Conservation (phyloP, 139 green algal species). For the Coelastrella sp. region DNA sequence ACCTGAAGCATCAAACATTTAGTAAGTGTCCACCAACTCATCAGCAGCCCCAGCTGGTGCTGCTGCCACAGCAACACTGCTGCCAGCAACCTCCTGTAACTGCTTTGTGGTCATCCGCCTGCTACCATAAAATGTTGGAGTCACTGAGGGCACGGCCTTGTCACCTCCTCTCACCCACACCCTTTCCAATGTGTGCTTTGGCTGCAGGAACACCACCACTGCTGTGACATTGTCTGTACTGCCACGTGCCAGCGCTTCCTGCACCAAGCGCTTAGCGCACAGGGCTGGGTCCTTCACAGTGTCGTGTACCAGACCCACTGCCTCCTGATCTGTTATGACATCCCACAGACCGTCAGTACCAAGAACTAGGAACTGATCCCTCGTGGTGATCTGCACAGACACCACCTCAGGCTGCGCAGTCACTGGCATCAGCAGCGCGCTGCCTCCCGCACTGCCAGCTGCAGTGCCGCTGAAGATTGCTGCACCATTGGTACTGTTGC, state of each 20-base stretch:
- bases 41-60: constrained; percentile 38
- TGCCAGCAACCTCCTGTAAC: constrained; percentile 10
- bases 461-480: not conserved
- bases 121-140: constrained; percentile 42
- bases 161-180: constrained; percentile 52
- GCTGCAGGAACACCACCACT: constrained; percentile 81
- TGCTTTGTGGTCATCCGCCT: not conserved
- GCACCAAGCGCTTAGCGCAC: constrained; percentile 79
- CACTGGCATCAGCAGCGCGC: constrained; percentile 54
- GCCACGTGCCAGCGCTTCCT: constrained; percentile 81
- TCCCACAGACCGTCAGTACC: constrained; percentile 94
- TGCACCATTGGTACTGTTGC: not conserved
- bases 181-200: constrained; percentile 69
- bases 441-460: not conserved
- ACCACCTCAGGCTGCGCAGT: constrained; percentile 83
- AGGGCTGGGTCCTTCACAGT: constrained; percentile 61
- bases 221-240: constrained; percentile 86
- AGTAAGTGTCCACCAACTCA: constrained; percentile 54
- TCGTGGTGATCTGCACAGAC: constrained; percentile 51
- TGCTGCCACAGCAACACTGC: constrained; percentile 5
- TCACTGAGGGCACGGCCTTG: not conserved
- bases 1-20: not conserved
- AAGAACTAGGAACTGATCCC: constrained; percentile 89
- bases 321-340: constrained; percentile 81
- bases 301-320: constrained; percentile 69